Evolutionary conservation across 805 yeast species (phyloP), one percentile per base, ranked within the genome.

Genomic region (Candida xyloterini): DNA sequence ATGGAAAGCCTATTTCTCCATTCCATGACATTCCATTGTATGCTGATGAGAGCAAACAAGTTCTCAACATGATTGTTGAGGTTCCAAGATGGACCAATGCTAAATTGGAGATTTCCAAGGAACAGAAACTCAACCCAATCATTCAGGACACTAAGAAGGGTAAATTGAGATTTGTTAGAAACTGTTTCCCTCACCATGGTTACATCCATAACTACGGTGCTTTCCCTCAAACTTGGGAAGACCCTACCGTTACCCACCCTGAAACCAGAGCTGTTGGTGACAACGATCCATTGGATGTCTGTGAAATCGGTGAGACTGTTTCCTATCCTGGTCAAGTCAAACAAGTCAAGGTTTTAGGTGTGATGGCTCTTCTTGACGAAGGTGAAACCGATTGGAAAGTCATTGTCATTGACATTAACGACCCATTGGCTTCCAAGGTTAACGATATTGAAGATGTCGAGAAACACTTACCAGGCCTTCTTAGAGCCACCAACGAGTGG

Each of bases 51-150:
- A 90, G 86, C 62, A 84, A 86, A 73, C 81, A 90, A 59, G 77
- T 90, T 56, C 73, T 84, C 53, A 85, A 84, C 76, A 58, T 62
- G 63, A 50, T 93, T 56, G 97, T 93, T 49, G 99, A 93, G 71
- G 89, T 93, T 52, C 99, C 99, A 63, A 84, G 98, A 68, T 91
- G 97, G 97, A 78, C 95, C 60, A 93, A 93, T 65, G 98, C 97
- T 51, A 93, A 93, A 74, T 75, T 90, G 66, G 99, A 93, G 69
- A 89, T 90, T 67, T 78, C 84, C 65, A 90, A 89, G 71, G 95
- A 85, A 57, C 70, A 70, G 55, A 67, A 77, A 32, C 75, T 89
- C 63, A 93, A 93, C 75, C 99, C 99, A 58, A 93, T 93, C 56
- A 73, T 86, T 47, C 99, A 93, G 74, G 99, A 93, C 70, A 86